Conservation (phyloP, 768 basidiomycete species). For the Lactifluus pinguis region DNA sequence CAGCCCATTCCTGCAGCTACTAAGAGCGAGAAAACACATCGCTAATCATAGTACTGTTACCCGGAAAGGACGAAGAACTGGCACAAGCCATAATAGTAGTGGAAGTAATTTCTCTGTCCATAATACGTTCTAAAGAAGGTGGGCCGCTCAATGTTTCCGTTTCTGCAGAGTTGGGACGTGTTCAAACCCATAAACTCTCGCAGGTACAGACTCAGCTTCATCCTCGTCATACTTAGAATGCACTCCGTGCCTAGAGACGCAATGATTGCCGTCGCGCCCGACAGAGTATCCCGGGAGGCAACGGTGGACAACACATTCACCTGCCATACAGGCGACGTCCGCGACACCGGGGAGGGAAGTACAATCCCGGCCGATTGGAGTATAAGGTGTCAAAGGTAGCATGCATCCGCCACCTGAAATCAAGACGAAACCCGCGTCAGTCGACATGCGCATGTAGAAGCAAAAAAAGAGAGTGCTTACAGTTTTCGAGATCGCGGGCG, state of each 20-base stretch:
- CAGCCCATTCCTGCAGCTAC: too few relatives aligned
- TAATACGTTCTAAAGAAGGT: too few relatives aligned
- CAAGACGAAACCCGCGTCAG: too few relatives aligned
- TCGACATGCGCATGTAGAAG: too few relatives aligned
- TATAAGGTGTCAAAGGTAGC: constrained; percentile 25
- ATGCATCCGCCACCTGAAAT: constrained; percentile 41
- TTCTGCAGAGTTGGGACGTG: constrained; percentile 21
- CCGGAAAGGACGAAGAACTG: too few relatives aligned
- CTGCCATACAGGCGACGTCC: constrained; percentile 39
- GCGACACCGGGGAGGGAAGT: constrained; percentile 38
- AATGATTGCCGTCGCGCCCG: constrained; percentile 18
- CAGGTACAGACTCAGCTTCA: constrained; percentile 1
- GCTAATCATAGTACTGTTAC: too few relatives aligned
- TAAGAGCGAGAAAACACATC: too few relatives aligned
- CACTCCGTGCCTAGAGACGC: constrained; percentile 2
- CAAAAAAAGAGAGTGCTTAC: constrained; percentile 26
- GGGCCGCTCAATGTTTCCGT: neutral
- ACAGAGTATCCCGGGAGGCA: constrained; percentile 35
- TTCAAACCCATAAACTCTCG: constrained; percentile 20
- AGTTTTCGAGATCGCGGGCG: constrained; percentile 22
- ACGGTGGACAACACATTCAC: constrained; percentile 36
- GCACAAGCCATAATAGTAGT: too few relatives aligned
- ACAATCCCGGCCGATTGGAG: constrained; percentile 38
- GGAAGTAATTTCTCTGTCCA: too few relatives aligned
- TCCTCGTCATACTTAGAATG: neutral